A percentile compares a stretch with the other conserved stretches of the same genome.
phyloP scores from a whole-genome alignment of 345 rosid species.

The Kandelia obovata region DNA sequence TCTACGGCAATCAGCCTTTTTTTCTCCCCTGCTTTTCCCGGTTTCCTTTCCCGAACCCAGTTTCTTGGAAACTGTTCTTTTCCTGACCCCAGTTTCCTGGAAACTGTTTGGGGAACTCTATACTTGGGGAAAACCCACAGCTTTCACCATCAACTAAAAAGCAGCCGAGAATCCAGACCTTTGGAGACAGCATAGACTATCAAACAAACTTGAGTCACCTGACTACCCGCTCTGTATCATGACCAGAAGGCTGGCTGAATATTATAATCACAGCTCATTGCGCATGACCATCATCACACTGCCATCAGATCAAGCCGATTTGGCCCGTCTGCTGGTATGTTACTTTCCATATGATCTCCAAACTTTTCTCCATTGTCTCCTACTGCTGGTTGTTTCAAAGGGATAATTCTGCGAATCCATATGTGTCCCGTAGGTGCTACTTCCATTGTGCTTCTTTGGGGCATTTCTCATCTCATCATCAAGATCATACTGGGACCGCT shows the following conservation, averaged over 20 bases:
- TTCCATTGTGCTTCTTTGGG: slow-evolving; percentile 56
- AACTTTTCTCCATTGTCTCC: slow-evolving; percentile 27
- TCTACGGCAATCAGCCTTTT: neutral
- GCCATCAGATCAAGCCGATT: neutral
- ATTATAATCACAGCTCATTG: neutral
- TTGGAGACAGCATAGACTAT: neutral
- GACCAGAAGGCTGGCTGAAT: neutral
- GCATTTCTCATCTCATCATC: slow-evolving; percentile 73
- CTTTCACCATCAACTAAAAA: neutral
- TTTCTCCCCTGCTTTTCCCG: neutral
- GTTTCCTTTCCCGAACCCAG: no score
- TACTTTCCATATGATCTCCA: slow-evolving; percentile 23
- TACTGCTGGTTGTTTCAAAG: slow-evolving; percentile 35
- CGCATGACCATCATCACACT: neutral
- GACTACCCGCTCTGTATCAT: neutral
- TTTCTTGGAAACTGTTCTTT: no score
- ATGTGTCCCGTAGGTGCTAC: slow-evolving; percentile 44
- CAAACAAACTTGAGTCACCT: neutral
- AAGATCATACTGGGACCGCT: slow-evolving; percentile 77
- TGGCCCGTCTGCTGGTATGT: neutral
- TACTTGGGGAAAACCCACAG: neutral
- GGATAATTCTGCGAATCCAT: slow-evolving; percentile 47
- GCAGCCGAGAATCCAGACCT: neutral
- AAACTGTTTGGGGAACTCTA: no score
- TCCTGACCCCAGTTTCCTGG: no score